These are phyloP conservation scores for Hymenoscyphus occultus DNA, from an alignment of 2,329 filamentous ascomycete genomes.

Conservation along the genomic window DNA sequence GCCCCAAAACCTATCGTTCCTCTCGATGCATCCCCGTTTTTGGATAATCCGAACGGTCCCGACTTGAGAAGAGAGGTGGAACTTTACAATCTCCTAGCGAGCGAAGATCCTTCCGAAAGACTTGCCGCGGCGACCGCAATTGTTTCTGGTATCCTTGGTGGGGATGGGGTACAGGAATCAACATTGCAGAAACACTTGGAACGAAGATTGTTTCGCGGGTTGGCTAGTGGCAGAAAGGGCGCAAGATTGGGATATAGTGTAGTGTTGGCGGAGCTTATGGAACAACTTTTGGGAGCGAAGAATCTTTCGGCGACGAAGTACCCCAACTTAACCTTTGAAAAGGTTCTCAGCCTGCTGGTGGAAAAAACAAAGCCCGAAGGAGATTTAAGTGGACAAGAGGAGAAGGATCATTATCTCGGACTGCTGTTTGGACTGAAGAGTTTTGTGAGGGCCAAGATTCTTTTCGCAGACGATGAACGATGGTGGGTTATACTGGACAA, in stretches of 20 bases:
- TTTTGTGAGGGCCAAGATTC: constrained; percentile 73
- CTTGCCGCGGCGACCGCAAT: constrained; percentile 58
- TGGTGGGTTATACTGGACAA: constrained; percentile 70
- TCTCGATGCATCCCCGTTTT: constrained; percentile 43
- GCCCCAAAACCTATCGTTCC: constrained; percentile 13
- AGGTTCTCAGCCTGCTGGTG: constrained; percentile 50
- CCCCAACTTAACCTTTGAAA: constrained; percentile 55
- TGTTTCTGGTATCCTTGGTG: constrained; percentile 52
- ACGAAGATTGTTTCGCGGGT: constrained; percentile 75
- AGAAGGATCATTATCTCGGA: constrained; percentile 81
- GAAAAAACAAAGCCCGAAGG: constrained; percentile 55
- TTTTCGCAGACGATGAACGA: constrained; percentile 58
- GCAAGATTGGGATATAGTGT: constrained; percentile 87
- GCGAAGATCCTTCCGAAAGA: constrained; percentile 54
- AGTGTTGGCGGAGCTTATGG: constrained; percentile 77
- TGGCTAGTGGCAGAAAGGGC: constrained; percentile 86
- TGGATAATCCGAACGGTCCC: constrained; percentile 49
- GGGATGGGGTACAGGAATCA: constrained; percentile 48
- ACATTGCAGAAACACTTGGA: constrained; percentile 58
- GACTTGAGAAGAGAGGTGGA: constrained; percentile 56
- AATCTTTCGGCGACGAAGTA: constrained; percentile 47
- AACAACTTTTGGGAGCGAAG: constrained; percentile 61
- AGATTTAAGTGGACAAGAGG: constrained; percentile 65
- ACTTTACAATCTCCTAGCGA: constrained; percentile 60
- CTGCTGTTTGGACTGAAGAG: constrained; percentile 84